These are phyloP conservation scores for Neurospora sp. DNA, from an alignment of 2,329 filamentous ascomycete genomes.

Conservation along the genomic window DNA sequence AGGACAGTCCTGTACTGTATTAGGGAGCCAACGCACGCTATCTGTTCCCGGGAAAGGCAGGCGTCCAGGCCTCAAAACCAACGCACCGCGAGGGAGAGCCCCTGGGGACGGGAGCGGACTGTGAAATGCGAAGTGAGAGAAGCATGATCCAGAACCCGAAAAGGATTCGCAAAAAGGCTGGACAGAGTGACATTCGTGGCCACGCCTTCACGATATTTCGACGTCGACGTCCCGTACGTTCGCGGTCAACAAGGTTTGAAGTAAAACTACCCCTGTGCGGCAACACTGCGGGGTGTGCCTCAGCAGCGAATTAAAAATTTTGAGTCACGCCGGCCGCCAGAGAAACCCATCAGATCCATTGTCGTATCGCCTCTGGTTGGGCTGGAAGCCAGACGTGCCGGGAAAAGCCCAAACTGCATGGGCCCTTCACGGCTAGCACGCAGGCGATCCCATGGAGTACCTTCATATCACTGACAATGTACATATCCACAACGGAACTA, in stretches of 20 bases:
- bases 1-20: no score
- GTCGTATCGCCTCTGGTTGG: slow-evolving; percentile 12
- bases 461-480: not conserved
- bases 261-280: not conserved
- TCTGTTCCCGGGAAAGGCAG: not conserved
- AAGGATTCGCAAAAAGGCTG: not conserved
- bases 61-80: not conserved
- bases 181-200: not conserved
- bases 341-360: slow-evolving; percentile 2
- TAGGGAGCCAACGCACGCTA: not conserved
- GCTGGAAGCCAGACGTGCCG: slow-evolving; percentile 10
- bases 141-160: not conserved
- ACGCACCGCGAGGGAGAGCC: not conserved
- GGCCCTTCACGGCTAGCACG: not conserved
- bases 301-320: not conserved
- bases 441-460: not conserved
- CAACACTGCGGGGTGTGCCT: not conserved
- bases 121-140: not conserved
- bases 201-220: not conserved
- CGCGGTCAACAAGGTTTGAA: not conserved
- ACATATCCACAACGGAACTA: not conserved
- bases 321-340: not conserved
- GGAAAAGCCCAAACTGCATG: slow-evolving; percentile 10
- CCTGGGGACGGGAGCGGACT: not conserved
- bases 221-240: not conserved